phyloP scores from a whole-genome alignment of 2,329 filamentous ascomycete species.

The Colletotrichum endophyticum region DNA sequence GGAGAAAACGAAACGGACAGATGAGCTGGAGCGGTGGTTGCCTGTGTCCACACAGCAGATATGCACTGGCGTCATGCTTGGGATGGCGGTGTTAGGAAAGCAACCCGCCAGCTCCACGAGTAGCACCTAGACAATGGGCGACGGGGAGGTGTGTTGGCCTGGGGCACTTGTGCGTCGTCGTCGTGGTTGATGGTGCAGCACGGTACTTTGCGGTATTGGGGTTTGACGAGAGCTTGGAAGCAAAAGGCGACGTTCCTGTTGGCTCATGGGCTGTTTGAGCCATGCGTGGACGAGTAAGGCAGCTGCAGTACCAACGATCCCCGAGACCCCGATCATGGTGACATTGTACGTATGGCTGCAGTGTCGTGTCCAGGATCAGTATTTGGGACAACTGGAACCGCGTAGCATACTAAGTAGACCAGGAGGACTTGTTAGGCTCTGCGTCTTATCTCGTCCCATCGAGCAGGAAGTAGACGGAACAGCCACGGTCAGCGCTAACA shows the following conservation, averaged over 20 bases:
- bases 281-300: conserved; percentile 10
- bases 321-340: conserved; percentile 4
- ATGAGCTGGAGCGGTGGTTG: background rate
- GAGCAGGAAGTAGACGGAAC: background rate
- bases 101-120: background rate
- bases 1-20: background rate
- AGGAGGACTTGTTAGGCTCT: background rate
- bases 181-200: background rate
- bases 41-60: background rate
- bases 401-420: background rate
- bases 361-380: background rate
- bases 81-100: background rate
- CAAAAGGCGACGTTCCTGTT: conserved; percentile 2
- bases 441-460: background rate
- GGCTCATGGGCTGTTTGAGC: conserved; percentile 9
- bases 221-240: background rate
- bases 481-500: conserved; percentile 7
- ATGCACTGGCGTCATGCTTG: background rate
- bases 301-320: background rate
- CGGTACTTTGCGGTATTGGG: conserved; percentile 1
- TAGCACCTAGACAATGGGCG: background rate
- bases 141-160: background rate
- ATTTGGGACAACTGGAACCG: background rate
- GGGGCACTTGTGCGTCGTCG: conserved; percentile 4
- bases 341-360: background rate